These are phyloP conservation scores for Triglochin maritima DNA, from an alignment of 106 monocot genomes.

Conservation along the genomic window DNA sequence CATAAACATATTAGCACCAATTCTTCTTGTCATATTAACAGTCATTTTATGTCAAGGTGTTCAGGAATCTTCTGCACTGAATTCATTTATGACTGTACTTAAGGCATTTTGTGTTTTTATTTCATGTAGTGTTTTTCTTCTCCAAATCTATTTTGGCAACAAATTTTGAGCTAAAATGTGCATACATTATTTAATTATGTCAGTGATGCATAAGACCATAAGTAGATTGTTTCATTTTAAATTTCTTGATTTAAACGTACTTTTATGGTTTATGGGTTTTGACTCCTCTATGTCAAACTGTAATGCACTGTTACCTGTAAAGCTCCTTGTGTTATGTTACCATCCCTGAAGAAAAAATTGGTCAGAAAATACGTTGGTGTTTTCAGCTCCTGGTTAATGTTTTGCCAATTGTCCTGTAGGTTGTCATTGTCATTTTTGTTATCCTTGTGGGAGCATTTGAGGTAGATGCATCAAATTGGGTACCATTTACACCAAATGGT, in stretches of 20 bases:
- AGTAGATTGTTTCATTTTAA: no score
- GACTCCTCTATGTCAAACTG: no score
- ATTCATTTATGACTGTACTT: constrained; percentile 67
- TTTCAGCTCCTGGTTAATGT: no score
- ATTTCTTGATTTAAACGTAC: no score
- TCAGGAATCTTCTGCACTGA: constrained; percentile 70
- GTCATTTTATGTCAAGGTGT: constrained; percentile 82
- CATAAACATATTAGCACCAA: constrained; percentile 79
- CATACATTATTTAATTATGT: no score
- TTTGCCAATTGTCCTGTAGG: constrained; percentile 27
- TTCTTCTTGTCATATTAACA: constrained; percentile 63
- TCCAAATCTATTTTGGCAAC: neutral
- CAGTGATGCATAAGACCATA: no score
- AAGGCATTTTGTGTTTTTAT: constrained; percentile 42
- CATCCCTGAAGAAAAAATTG: no score
- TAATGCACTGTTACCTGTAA: no score
- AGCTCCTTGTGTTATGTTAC: no score
- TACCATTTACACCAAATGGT: constrained; percentile 92
- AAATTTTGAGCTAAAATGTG: no score
- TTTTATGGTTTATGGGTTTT: no score
- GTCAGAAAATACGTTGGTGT: no score
- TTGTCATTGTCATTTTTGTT: constrained; percentile 79
- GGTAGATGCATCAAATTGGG: constrained; percentile 94
- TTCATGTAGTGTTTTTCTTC: neutral
- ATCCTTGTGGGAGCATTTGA: constrained; percentile 75